Conservation (phyloP, 768 basidiomycete genomes). For the Pulveroboletus sp. region DNA sequence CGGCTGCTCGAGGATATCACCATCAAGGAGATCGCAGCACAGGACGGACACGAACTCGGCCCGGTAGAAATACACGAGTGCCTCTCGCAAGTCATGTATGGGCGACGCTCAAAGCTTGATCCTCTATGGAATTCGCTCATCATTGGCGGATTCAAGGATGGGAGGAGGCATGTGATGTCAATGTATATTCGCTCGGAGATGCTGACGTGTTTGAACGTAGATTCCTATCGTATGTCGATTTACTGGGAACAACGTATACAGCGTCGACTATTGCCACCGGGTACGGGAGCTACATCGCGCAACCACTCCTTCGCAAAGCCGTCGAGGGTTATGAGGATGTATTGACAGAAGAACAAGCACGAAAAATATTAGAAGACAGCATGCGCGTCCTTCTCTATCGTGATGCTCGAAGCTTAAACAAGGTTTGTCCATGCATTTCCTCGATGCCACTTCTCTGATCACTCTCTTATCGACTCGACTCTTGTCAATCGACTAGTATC, state of each 20-base stretch:
- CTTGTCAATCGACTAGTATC: slow-evolving; percentile 59
- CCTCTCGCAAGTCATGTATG: slow-evolving; percentile 88
- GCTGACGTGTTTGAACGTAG: slow-evolving; percentile 38
- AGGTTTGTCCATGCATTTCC: slow-evolving; percentile 48
- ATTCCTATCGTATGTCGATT: slow-evolving; percentile 91
- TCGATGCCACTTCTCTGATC: background rate
- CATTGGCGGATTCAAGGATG: slow-evolving; percentile 89
- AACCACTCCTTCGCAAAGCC: slow-evolving; percentile 86
- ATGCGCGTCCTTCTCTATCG: slow-evolving; percentile 96
- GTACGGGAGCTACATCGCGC: slow-evolving; percentile 90
- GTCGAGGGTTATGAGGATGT: slow-evolving; percentile 79
- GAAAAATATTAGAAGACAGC: slow-evolving; percentile 73
- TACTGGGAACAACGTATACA: slow-evolving; percentile 94
- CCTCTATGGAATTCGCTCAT: slow-evolving; percentile 95
- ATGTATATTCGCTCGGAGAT: background rate
- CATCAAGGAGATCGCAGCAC: slow-evolving; percentile 73
- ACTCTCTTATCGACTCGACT: background rate
- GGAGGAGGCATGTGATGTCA: slow-evolving; percentile 56
- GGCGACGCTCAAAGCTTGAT: slow-evolving; percentile 80
- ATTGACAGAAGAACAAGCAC: slow-evolving; percentile 78
- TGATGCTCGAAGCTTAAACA: slow-evolving; percentile 93
- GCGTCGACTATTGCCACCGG: slow-evolving; percentile 94
- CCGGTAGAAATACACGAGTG: slow-evolving; percentile 93
- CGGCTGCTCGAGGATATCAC: slow-evolving; percentile 73
- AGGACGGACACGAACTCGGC: slow-evolving; percentile 82